Percentiles rank a stretch among this genome's conserved stretches.
Evolutionary conservation across 2,329 filamentous ascomycete genomes (phyloP).

Genomic region (Hirsutella thompsonii): DNA sequence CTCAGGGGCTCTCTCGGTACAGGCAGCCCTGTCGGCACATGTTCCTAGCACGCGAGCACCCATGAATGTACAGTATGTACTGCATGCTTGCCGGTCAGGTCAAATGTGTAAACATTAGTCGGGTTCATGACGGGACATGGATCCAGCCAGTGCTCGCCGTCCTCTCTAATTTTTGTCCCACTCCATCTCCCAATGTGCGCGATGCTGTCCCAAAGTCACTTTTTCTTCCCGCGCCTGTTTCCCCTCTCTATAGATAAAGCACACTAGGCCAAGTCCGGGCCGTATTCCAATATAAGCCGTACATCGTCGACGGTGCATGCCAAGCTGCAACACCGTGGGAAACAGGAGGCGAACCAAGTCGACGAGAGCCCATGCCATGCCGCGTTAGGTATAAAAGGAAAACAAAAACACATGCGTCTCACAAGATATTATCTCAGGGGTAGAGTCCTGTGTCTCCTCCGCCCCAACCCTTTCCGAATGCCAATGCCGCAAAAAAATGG

Average conservation of each 20-base stretch:
- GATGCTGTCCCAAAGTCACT: background rate
- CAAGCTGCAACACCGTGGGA: background rate
- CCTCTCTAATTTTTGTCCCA: background rate
- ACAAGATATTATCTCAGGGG: background rate
- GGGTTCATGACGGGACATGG: background rate
- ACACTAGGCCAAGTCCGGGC: background rate
- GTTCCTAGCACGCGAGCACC: background rate
- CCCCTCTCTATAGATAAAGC: background rate
- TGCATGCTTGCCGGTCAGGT: background rate
- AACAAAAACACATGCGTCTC: background rate
- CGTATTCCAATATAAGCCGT: background rate
- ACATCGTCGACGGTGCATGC: background rate
- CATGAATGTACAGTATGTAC: too few relatives aligned
- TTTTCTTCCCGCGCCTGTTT: slow-evolving; percentile 1
- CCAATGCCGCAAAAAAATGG: background rate
- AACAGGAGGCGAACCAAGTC: background rate
- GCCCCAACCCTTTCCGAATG: background rate
- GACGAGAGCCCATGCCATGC: background rate
- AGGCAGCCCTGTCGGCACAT: background rate
- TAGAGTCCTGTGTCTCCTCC: slow-evolving; percentile 6
- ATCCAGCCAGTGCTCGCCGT: background rate
- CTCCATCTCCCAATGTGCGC: too few relatives aligned
- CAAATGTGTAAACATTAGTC: background rate
- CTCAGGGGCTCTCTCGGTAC: too few relatives aligned
- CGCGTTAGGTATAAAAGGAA: background rate